Evolutionary conservation across 1,139 yeast genomes (phyloP), one percentile per base, ranked within the genome.

Genomic region (Magnusiomyces sp.): DNA sequence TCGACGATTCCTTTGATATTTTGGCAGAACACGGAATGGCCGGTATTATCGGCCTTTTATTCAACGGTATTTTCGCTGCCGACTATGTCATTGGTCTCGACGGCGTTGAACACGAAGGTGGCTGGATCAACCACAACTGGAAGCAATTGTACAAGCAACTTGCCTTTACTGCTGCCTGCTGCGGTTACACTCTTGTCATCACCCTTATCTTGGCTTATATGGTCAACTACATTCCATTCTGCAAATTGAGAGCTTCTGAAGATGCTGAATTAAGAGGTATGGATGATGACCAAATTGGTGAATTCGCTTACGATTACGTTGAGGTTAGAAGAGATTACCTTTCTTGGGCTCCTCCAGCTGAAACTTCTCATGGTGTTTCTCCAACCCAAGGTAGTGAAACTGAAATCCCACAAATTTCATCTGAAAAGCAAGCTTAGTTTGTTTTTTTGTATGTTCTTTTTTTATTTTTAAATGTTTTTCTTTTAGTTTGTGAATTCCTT

Each of bases 21-120:
- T 77, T 92, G 66, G 97, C 97, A 20, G 97, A 90, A 79, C 98
- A 92, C 83, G 97, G 96, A 50, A 76, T 92, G 61, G 97, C 97
- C 0, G 98, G 98, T 37, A 75, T 89, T 47, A 76, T 92, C 47
- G 97, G 98, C 0, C 75, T 90, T 44, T 54, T 92, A 13, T 89
- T 88, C 71, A 90, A 90, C 64, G 97, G 89, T 0, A 64, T 92
- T 2, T 89, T 92, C 63, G 97, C 88, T 13, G 87, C 90, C 7
- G 77, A 85, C 53, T 83, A 88, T 66, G 95, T 92, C 49, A 78
- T 92, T 57, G 96, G 96, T 10, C 83, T 89, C 65, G 97, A 92
- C 63, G 73, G 73, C 17, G 78, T 74, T 43, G 84, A 74, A 47
- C 95, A 87, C 62, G 76, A 70, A 5, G 97, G 97, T 58, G 98